A percentile compares a stretch with the other conserved stretches of the same genome.
Evolutionary conservation across 2,329 filamentous ascomycete species (phyloP).

Genomic region (Botrytis hyacinthi): DNA sequence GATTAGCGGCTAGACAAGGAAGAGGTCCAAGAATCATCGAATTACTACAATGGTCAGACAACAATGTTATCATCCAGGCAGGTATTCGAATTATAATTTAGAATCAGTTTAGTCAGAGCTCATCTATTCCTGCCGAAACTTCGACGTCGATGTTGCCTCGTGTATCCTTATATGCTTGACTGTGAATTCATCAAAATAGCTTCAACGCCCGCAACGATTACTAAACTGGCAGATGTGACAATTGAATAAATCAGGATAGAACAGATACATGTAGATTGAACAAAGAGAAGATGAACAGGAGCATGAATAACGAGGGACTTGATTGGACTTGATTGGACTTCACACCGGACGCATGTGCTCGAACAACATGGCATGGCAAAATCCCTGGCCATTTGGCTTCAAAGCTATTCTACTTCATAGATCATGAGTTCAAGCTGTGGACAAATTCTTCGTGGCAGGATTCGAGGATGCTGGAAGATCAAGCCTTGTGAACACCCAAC

Average conservation of each 20-base stretch:
- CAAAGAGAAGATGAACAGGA: neutral
- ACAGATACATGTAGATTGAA: neutral
- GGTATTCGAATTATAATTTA: neutral
- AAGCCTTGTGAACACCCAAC: rapidly evolving
- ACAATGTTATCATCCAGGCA: neutral
- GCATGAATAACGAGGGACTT: neutral
- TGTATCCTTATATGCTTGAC: slow-evolving; percentile 15
- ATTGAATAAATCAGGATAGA: neutral
- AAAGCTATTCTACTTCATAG: neutral
- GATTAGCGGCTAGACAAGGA: neutral
- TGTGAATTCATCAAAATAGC: slow-evolving; percentile 11
- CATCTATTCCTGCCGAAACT: neutral
- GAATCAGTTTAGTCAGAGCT: too few relatives aligned
- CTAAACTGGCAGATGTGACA: neutral
- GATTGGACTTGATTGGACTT: neutral
- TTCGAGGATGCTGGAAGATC: too few relatives aligned
- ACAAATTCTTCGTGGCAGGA: too few relatives aligned
- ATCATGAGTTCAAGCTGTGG: neutral
- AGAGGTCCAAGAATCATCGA: neutral
- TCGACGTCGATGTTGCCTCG: slow-evolving; percentile 14
- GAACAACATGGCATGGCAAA: neutral
- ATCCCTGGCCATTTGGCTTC: neutral
- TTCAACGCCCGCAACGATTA: slow-evolving; percentile 6
- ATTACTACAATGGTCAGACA: rapidly evolving
- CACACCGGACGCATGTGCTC: neutral